Percentiles rank a stretch among this genome's conserved stretches.
phyloP scores from a whole-genome alignment of 257 asterid genomes.

The Paraleonurus japonicus region DNA sequence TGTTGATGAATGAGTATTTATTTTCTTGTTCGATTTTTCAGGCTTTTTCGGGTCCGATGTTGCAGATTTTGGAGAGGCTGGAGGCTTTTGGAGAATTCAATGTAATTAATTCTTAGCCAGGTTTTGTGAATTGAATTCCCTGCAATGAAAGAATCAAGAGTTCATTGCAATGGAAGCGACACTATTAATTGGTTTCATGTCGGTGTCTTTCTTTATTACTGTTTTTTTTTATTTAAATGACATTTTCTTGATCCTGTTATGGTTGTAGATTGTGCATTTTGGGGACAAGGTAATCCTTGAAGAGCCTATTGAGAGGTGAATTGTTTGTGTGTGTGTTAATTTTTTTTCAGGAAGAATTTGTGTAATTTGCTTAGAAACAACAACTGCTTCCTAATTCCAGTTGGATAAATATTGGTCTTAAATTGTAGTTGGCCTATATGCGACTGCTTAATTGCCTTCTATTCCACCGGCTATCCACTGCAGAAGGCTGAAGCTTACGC shows the following conservation, averaged over 20 bases:
- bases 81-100: slow-evolving; percentile 90
- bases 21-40: slow-evolving; percentile 17
- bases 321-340: neutral
- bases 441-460: slow-evolving; percentile 92
- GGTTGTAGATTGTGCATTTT: slow-evolving; percentile 73
- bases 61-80: slow-evolving; percentile 82
- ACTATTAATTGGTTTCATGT: neutral
- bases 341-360: neutral
- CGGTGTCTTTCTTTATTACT: neutral
- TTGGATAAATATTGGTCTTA: slow-evolving; percentile 6
- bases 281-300: slow-evolving; percentile 88
- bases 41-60: slow-evolving; percentile 86
- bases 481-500: slow-evolving; percentile 92
- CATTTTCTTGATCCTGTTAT: slow-evolving; percentile 7
- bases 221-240: neutral
- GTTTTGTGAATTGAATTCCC: neutral
- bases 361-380: neutral
- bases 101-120: slow-evolving; percentile 37
- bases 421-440: slow-evolving; percentile 89
- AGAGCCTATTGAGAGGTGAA: slow-evolving; percentile 86
- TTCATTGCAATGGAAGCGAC: neutral
- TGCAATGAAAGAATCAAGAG: slow-evolving; percentile 7
- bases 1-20: slow-evolving; percentile 10
- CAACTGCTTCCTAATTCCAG: neutral
- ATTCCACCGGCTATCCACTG: slow-evolving; percentile 80